phyloP scores from a whole-genome alignment of 306 rosid genomes.

The Luffa aegyptiaca region DNA sequence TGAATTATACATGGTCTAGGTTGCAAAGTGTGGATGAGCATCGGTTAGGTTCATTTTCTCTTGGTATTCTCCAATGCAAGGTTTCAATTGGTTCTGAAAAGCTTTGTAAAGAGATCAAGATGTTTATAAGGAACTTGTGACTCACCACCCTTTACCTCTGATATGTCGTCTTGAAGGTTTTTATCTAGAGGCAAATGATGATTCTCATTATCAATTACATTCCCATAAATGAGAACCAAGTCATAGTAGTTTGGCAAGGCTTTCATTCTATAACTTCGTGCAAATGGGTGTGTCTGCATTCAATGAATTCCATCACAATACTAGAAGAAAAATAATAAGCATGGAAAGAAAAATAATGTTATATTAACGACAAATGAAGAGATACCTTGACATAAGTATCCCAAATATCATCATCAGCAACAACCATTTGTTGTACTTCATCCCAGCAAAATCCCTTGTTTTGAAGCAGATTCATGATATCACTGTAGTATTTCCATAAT shows the following conservation, averaged over 20 bases:
- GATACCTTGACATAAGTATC: constrained; percentile 59
- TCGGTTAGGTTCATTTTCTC: background rate
- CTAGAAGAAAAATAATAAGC: background rate
- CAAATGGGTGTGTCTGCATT: constrained; percentile 50
- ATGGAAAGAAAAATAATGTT: background rate
- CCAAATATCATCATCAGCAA: constrained; percentile 59
- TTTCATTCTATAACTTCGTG: constrained; percentile 54
- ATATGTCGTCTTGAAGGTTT: constrained; percentile 23
- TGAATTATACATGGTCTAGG: background rate
- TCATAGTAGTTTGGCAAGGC: constrained; percentile 53
- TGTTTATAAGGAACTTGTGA: constrained; percentile 11
- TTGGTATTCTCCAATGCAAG: background rate
- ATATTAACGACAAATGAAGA: background rate
- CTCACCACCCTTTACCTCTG: constrained; percentile 43
- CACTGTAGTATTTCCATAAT: constrained; percentile 47
- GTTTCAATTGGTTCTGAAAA: background rate
- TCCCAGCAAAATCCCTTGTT: constrained; percentile 58
- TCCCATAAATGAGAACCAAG: constrained; percentile 49
- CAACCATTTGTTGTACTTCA: constrained; percentile 43
- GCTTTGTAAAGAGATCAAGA: background rate
- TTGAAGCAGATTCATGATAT: constrained; percentile 35
- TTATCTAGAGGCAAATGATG: constrained; percentile 25
- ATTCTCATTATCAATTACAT: constrained; percentile 26
- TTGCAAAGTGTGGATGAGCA: background rate
- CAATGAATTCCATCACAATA: background rate